Evolutionary conservation across 306 rosid genomes (phyloP).

Genomic region (Arachis hypogaea): DNA sequence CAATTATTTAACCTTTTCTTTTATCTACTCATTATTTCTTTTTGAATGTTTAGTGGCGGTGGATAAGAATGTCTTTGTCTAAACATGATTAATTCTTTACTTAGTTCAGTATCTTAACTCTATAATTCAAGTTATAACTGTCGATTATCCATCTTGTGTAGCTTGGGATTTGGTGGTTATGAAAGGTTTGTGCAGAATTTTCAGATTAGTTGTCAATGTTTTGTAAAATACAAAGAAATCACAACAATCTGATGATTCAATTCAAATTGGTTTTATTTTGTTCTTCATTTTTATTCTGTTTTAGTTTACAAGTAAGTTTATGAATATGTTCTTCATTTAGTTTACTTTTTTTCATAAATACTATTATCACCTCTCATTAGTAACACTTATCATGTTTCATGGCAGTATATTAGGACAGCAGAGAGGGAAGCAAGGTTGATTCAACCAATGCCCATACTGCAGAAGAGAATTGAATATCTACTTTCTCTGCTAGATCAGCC

Average conservation of each 20-base stretch:
- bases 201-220: slow-evolving; percentile 14
- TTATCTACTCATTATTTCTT: slow-evolving; percentile 33
- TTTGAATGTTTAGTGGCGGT: slow-evolving; percentile 76
- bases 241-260: slow-evolving; percentile 26
- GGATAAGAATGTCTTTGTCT: slow-evolving; percentile 83
- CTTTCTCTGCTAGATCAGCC: slow-evolving; percentile 77
- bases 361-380: background rate
- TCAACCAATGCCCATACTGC: slow-evolving; percentile 87
- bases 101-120: slow-evolving; percentile 9
- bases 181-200: slow-evolving; percentile 75
- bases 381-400: slow-evolving; percentile 24
- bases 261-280: slow-evolving; percentile 16
- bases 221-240: slow-evolving; percentile 24
- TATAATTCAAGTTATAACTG: slow-evolving; percentile 28
- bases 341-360: background rate
- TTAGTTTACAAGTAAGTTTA: slow-evolving; percentile 19
- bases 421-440: slow-evolving; percentile 94
- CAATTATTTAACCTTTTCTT: slow-evolving; percentile 3
- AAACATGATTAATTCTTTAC: slow-evolving; percentile 70
- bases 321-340: slow-evolving; percentile 20
- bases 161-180: slow-evolving; percentile 99
- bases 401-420: slow-evolving; percentile 93
- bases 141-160: slow-evolving; percentile 39
- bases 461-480: slow-evolving; percentile 75
- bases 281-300: background rate